Evolutionary conservation across 805 yeast genomes (phyloP).

Genomic region (Nakazawaea siamensis): DNA sequence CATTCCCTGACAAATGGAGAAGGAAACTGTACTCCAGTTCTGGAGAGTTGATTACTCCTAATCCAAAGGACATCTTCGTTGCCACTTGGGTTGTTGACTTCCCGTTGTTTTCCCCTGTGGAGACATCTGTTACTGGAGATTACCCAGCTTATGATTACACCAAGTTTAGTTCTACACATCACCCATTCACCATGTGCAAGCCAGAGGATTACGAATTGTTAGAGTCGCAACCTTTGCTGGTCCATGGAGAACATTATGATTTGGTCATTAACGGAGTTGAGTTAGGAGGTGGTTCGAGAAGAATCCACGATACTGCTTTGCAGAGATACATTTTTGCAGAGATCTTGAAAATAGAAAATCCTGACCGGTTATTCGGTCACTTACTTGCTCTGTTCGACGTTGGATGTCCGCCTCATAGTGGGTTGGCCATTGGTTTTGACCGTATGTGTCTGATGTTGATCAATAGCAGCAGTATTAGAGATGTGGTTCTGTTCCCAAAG

Average conservation of each 20-base stretch:
- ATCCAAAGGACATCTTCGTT: conserved; percentile 34
- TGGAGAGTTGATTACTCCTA: conserved; percentile 13
- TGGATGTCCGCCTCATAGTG: conserved; percentile 99
- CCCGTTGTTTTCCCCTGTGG: conserved; percentile 82
- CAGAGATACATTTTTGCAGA: conserved; percentile 67
- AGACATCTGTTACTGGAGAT: conserved; percentile 21
- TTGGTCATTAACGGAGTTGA: conserved; percentile 91
- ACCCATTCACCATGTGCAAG: conserved; percentile 93
- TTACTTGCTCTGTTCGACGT: conserved; percentile 68
- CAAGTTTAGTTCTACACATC: conserved; percentile 71
- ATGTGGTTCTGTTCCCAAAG: conserved; percentile 95
- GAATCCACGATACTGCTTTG: conserved; percentile 79
- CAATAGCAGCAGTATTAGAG: conserved; percentile 74
- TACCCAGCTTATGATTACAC: conserved; percentile 56
- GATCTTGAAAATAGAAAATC: conserved; percentile 51
- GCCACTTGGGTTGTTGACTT: conserved; percentile 87
- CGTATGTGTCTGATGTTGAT: conserved; percentile 84
- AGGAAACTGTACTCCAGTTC: conserved; percentile 21
- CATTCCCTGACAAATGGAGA: conserved; percentile 42
- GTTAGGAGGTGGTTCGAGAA: conserved; percentile 94
- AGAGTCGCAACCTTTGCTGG: conserved; percentile 46
- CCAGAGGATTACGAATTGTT: conserved; percentile 57
- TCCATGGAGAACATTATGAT: conserved; percentile 89
- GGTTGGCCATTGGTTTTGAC: conserved; percentile 92
- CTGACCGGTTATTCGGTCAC: conserved; percentile 74